Percentiles rank a stretch among this genome's conserved stretches.
These are phyloP conservation scores for Cutaneotrichosporon mucoides DNA, from an alignment of 1,284 basidiomycete genomes.

Conservation along the genomic window DNA sequence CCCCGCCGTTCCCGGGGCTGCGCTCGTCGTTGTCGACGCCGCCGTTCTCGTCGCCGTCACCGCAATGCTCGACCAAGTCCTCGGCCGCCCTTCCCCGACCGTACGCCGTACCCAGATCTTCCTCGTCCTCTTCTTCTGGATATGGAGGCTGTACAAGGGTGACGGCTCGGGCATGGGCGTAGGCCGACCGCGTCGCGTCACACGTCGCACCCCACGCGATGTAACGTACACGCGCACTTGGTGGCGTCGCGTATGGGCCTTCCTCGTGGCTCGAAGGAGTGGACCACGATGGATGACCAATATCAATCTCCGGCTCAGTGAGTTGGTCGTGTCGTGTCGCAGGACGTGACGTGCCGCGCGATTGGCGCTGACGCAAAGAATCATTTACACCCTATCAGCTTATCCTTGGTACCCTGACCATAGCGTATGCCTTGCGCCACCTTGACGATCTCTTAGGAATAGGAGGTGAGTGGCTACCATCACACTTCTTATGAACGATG, in stretches of 20 bases:
- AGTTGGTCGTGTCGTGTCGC: background rate
- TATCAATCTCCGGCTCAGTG: slow-evolving; percentile 44
- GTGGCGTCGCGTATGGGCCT: slow-evolving; percentile 28
- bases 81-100: slow-evolving; percentile 68
- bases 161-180: slow-evolving; percentile 55
- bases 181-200: background rate
- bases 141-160: slow-evolving; percentile 70
- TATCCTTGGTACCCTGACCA: slow-evolving; percentile 75
- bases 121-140: slow-evolving; percentile 84
- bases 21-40: background rate
- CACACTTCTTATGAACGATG: background rate
- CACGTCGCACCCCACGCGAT: background rate
- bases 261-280: slow-evolving; percentile 29
- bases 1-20: background rate
- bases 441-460: slow-evolving; percentile 82
- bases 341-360: no score
- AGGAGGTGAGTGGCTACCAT: slow-evolving; percentile 57
- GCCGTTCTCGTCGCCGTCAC: background rate
- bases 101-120: slow-evolving; percentile 76
- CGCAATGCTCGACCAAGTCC: slow-evolving; percentile 74
- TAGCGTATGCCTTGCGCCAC: slow-evolving; percentile 79
- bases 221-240: slow-evolving; percentile 1
- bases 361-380: slow-evolving; percentile 42
- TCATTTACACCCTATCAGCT: slow-evolving; percentile 94
- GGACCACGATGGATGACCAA: slow-evolving; percentile 36